Conservation (phyloP, 495 filamentous ascomycete genomes). For the Penicillium maclennaniae region DNA sequence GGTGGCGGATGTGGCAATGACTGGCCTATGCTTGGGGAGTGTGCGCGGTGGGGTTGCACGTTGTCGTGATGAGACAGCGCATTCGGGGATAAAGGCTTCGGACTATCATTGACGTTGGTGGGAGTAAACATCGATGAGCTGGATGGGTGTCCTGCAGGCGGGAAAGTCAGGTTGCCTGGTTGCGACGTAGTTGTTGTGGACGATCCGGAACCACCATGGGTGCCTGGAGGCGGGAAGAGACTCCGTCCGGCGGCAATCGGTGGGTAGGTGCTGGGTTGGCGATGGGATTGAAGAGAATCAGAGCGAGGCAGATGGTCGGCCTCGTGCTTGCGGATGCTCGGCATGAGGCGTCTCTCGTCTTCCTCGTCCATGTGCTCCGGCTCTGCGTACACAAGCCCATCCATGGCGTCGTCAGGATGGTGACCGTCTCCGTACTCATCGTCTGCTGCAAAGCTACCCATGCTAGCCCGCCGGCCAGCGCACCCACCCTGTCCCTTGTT, state of each 20-base stretch:
- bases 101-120: constrained; percentile 79
- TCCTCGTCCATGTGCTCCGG: constrained; percentile 64
- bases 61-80: constrained; percentile 57
- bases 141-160: constrained; percentile 40
- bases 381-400: constrained; percentile 66
- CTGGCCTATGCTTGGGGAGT: constrained; percentile 67
- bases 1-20: constrained; percentile 59
- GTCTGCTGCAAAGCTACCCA: constrained; percentile 78
- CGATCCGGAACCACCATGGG: constrained; percentile 46
- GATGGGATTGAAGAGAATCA: constrained; percentile 53
- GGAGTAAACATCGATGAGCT: constrained; percentile 63
- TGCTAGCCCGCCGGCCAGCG: constrained; percentile 81
- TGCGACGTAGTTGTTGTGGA: constrained; percentile 55
- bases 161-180: constrained; percentile 41
- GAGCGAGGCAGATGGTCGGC: constrained; percentile 39
- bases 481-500: constrained; percentile 96
- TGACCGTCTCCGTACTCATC: constrained; percentile 62
- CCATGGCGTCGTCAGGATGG: constrained; percentile 65
- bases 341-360: constrained; percentile 54
- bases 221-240: constrained; percentile 57
- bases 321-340: constrained; percentile 70
- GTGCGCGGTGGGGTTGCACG: constrained; percentile 49
- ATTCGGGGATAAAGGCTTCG: constrained; percentile 79
- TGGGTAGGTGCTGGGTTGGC: constrained; percentile 73
- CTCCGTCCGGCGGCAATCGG: constrained; percentile 53